Conservation (phyloP, 2,329 filamentous ascomycete species). For the Phialemoniopsis sp. region DNA sequence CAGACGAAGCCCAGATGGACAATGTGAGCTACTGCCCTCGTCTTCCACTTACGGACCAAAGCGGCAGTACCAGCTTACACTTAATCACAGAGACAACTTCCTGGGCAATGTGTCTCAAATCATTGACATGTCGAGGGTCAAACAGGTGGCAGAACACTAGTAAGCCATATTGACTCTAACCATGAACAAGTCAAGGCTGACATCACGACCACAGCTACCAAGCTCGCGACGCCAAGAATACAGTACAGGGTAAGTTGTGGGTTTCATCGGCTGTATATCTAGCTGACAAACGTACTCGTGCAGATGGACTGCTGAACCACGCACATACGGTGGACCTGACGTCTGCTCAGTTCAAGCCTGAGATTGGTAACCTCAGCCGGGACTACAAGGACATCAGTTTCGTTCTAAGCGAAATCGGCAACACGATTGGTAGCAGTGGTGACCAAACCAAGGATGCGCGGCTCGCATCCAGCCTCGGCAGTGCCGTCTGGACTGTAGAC, state of each 20-base stretch:
- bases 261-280: background rate
- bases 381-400: background rate
- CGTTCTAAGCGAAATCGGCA: background rate
- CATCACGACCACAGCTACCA: too few species aligned
- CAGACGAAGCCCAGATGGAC: background rate
- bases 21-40: background rate
- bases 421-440: background rate
- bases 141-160: background rate
- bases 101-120: background rate
- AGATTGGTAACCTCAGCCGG: too few species aligned
- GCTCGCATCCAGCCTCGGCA: background rate
- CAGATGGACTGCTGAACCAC: background rate
- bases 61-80: too few species aligned
- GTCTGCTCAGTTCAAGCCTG: too few species aligned
- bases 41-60: too few species aligned
- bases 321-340: background rate
- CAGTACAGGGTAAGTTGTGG: too few species aligned
- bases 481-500: constrained; percentile 1
- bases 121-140: background rate
- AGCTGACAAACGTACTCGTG: background rate
- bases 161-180: background rate
- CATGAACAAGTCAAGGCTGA: background rate
- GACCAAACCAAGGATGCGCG: background rate
- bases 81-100: background rate
- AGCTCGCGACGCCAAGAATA: too few species aligned